phyloP scores from a whole-genome alignment of 1,139 yeast genomes.

The Geotrichum siamense region DNA sequence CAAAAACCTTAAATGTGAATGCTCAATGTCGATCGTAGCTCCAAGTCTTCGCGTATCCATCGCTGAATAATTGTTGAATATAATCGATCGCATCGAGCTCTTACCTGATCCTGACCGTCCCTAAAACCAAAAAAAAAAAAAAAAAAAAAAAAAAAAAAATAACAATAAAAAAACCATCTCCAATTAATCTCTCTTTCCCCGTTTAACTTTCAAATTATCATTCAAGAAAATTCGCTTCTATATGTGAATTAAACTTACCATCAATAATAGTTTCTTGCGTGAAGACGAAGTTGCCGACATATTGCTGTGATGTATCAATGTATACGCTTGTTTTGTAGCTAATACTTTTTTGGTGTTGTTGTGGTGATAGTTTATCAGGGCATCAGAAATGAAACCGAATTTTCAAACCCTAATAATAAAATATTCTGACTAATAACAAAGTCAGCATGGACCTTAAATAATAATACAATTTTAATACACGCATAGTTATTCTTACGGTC shows the following conservation, averaged over 20 bases:
- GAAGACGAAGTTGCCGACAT: conserved; percentile 20
- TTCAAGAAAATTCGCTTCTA: not conserved
- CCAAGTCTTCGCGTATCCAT: conserved; percentile 92
- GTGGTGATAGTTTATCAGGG: not conserved
- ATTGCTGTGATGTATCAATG: not conserved
- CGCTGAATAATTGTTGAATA: conserved; percentile 91
- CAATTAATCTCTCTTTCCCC: not conserved
- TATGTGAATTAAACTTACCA: conserved; percentile 34
- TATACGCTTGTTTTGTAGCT: not conserved
- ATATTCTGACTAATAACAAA: not conserved
- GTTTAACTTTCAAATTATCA: not conserved
- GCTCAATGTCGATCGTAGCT: conserved; percentile 97
- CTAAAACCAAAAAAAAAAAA: no score
- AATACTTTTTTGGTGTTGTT: not conserved
- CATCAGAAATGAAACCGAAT: not conserved
- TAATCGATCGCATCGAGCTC: conserved; percentile 93
- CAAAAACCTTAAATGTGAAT: conserved; percentile 82
- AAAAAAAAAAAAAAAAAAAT: not conserved
- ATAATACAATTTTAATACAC: no score
- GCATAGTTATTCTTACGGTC: no score
- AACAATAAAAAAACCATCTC: not conserved
- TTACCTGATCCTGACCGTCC: conserved; percentile 98
- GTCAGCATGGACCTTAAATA: not conserved
- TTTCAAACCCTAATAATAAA: not conserved
- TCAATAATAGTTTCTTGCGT: conserved; percentile 46